Base-by-base conservation (phyloP, 257 asterid genomes). In the Pogostemon cablin region DNA sequence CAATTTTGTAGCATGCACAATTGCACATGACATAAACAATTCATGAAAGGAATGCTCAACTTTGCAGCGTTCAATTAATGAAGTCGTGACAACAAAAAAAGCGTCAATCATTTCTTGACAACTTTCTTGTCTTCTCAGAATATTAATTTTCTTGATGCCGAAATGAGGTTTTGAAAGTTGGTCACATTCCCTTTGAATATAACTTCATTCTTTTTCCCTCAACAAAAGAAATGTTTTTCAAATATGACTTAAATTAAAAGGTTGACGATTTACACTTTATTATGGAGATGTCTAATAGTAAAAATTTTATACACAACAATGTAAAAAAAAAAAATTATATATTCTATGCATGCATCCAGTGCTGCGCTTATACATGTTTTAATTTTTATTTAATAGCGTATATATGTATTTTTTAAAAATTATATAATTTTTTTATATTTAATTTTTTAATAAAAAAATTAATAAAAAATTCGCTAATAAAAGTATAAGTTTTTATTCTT, bases 101-200 rank as follows among this genome's bases (percentile, higher is more conserved):
- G 49, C 68, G 38, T 67, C 44, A 52, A 17, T 48, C 15, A 60
- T 32, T 25, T 10, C 37, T 68, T 35, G 55, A 58, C 49, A 44
- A 68, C 72, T 68, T 78, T 73, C 69, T 47, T 68, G 61, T 62
- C 59, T 60, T 72, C 57, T 77, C 71, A 60, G 54, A 77, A 72
- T 48, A 60, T 42, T 25, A 25, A 25, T 25, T 67, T 61, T 54
- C 52, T 38, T 47, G 52, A 54, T 79, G 82, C 82, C 82, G 82
- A 78, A 78, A 73, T 78, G 54, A 40, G 32, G 65, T 40, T 37
- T 73, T 72, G 72, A 68, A 73, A 78, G 78, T 62, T 25, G 69
- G 78, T 68, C 67, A 56, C 72, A 62, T 63, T 68, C 82, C 65
- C 67, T 73, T 73, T 78, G 73, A 78, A 73, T 58, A n/a, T 62